phyloP scores from a whole-genome alignment of 495 filamentous ascomycete species.

The Aspergillus diversus region DNA sequence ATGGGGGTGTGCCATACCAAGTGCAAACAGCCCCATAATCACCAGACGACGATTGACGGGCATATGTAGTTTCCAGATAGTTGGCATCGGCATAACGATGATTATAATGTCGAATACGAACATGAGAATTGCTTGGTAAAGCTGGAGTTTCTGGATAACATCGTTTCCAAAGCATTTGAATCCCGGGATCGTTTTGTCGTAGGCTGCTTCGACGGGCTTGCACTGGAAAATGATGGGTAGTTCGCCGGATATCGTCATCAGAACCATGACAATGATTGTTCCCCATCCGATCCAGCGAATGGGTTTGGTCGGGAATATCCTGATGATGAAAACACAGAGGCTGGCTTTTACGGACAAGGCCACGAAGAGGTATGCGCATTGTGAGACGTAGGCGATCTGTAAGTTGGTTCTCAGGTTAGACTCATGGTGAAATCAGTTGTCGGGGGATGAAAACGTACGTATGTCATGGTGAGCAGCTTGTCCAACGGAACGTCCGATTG shows the following conservation, averaged over 20 bases:
- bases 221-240: constrained; percentile 25
- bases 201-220: constrained; percentile 18
- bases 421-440: background rate
- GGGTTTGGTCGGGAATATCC: constrained; percentile 12
- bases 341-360: constrained; percentile 15
- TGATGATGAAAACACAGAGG: constrained; percentile 14
- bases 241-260: constrained; percentile 18
- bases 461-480: no score
- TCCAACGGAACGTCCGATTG: background rate
- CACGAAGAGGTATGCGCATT: constrained; percentile 14
- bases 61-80: constrained; percentile 46
- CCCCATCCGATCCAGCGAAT: background rate
- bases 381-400: constrained; percentile 15
- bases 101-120: constrained; percentile 56
- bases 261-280: background rate
- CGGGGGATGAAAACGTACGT: background rate
- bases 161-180: constrained; percentile 15
- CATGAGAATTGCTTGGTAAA: constrained; percentile 28
- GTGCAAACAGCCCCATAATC: constrained; percentile 51
- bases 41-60: constrained; percentile 50
- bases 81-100: constrained; percentile 49
- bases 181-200: constrained; percentile 15
- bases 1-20: constrained; percentile 41
- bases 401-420: no score
- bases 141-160: constrained; percentile 15